phyloP scores from a whole-genome alignment of 1,139 yeast genomes.

The Lodderomyces elongisporus region DNA sequence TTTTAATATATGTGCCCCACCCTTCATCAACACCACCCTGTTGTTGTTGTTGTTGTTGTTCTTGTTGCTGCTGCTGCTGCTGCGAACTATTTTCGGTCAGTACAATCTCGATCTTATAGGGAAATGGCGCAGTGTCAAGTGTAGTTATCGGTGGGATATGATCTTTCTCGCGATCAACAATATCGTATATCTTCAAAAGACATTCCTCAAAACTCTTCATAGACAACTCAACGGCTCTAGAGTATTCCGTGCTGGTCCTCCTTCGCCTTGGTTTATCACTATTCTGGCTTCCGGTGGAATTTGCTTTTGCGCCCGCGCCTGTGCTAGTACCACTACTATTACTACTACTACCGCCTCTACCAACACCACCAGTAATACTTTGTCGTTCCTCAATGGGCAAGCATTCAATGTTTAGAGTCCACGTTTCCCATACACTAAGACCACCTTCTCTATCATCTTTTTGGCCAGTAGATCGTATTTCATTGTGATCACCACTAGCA shows the following conservation, averaged over 20 bases:
- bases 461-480: too few relatives aligned
- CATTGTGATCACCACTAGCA: not conserved
- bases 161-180: conserved; percentile 51
- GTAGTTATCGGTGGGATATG: conserved; percentile 76
- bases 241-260: not conserved
- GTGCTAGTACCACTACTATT: conserved; percentile 2
- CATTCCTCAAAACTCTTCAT: conserved; percentile 37
- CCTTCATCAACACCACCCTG: conserved; percentile 23
- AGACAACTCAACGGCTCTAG: conserved; percentile 20
- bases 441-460: conserved; percentile 12
- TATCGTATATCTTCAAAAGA: conserved; percentile 44
- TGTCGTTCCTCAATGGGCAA: conserved; percentile 20
- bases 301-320: too few relatives aligned
- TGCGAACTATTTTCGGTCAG: not conserved
- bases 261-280: too few relatives aligned
- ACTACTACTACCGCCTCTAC: conserved; percentile 3
- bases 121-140: conserved; percentile 63
- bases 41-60: conserved; percentile 2
- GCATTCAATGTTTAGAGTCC: conserved; percentile 36
- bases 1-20: conserved; percentile 49
- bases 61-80: not conserved
- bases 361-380: not conserved
- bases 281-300: too few relatives aligned
- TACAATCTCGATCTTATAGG: conserved; percentile 39
- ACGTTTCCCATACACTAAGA: conserved; percentile 37